These are phyloP conservation scores for Trichoderma aggressivum DNA, from an alignment of 2,329 filamentous ascomycete genomes.

Conservation along the genomic window DNA sequence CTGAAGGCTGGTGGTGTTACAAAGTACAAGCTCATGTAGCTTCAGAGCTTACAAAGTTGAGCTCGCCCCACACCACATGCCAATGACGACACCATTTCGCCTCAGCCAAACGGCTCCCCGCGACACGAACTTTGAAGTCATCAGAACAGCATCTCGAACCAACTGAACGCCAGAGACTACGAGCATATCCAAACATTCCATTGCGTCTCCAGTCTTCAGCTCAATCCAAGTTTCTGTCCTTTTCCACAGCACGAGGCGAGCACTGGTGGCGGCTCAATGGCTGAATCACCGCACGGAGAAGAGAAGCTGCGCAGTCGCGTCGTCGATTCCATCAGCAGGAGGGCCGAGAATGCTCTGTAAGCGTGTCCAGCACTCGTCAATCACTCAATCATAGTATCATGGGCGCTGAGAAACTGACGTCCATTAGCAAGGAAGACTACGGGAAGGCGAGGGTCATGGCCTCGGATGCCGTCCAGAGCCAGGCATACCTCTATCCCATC, in stretches of 20 bases:
- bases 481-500: conserved; percentile 82
- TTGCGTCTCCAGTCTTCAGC: not conserved
- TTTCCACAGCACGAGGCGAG: not conserved
- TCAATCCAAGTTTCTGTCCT: not conserved
- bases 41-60: not conserved
- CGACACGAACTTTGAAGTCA: not conserved
- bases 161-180: not conserved
- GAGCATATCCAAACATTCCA: not conserved
- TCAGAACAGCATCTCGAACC: not conserved
- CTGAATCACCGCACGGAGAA: conserved; percentile 17
- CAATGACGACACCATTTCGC: conserved; percentile 14
- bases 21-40: not conserved
- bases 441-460: conserved; percentile 62
- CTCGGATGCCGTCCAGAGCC: conserved; percentile 67
- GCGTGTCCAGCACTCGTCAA: not conserved
- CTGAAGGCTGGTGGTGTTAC: not conserved
- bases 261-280: conserved; percentile 15
- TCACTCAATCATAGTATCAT: not conserved
- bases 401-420: not conserved
- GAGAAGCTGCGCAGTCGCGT: conserved; percentile 32
- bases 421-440: conserved; percentile 63
- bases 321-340: conserved; percentile 40
- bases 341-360: conserved; percentile 51
- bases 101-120: not conserved
- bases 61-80: conserved; percentile 8